Evolutionary conservation across 805 yeast genomes (phyloP), one percentile per base, ranked within the genome.

Genomic region (Candida loeiensis): DNA sequence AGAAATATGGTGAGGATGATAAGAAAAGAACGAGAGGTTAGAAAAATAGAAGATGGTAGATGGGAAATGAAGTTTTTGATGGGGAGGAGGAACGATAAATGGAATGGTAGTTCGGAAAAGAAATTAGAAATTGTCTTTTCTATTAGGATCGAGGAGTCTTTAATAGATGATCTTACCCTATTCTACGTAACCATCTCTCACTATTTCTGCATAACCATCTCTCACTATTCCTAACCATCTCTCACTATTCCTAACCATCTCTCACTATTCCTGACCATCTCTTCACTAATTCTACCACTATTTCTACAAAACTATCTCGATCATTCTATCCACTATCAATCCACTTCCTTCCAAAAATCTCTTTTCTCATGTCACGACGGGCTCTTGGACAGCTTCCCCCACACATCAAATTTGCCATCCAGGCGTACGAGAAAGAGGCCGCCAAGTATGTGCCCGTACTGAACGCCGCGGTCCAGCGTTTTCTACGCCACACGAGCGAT

Each of bases 311-410:
- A 7, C 24, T 21, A 7, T 21, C n/a, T 25, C 27, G n/a, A 12
- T 25, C 27, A 6, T 25, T 25, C 27, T 6, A 4, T 11, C n/a
- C 27, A 11, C 6, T 11, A 11, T 11, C 6, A 11, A 5, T 27
- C 18, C 11, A 4, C 16, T 27, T 6, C 11, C 16, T 30, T 17
- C 16, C 22, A 15, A 12, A 16, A 30, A 20, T 21, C 17, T 34
- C 21, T 34, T 34, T 34, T 34, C 17, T 22, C 20, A 39, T 54
- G 58, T 51, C 58, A 4, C 44, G 44, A 12, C 39, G 44, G 13
- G 43, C 55, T 2, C 43, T 60, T 6, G 29, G 45, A 8, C 43
- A 59, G 30, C 45, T 60, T 12, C 64, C 65, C 1, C 39, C 34
- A 2, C 49, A 51, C n/a, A 34, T 59, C 8, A 40, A 39, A 33